Percentiles rank a stretch among this genome's conserved stretches.
These are phyloP conservation scores for Geotrichum candidum DNA, from an alignment of 1,139 yeast genomes.

Conservation along the genomic window DNA sequence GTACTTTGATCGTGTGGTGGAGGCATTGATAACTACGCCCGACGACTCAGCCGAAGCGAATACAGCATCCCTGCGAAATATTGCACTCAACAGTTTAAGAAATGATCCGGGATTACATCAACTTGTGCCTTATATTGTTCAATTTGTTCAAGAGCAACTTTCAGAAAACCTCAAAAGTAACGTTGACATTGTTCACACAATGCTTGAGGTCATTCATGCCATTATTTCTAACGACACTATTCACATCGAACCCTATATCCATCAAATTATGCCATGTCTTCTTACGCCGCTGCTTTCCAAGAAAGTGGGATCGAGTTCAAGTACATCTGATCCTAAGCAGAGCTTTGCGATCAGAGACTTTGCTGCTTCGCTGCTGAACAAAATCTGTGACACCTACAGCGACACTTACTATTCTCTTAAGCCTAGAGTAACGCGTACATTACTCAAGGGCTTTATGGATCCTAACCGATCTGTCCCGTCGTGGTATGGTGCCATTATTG, in stretches of 20 bases:
- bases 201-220: conserved; percentile 86
- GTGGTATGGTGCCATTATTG: conserved; percentile 85
- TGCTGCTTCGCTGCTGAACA: conserved; percentile 77
- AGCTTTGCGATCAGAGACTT: conserved; percentile 62
- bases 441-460: conserved; percentile 84
- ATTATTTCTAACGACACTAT: conserved; percentile 78
- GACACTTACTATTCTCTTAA: conserved; percentile 83
- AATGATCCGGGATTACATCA: conserved; percentile 97
- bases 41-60: conserved; percentile 42
- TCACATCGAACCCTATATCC: conserved; percentile 92
- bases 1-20: conserved; percentile 85
- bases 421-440: conserved; percentile 90
- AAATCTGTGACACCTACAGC: conserved; percentile 72
- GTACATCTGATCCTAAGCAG: conserved; percentile 32
- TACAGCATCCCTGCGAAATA: conserved; percentile 47
- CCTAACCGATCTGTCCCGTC: conserved; percentile 76
- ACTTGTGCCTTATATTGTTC: conserved; percentile 91
- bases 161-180: conserved; percentile 73
- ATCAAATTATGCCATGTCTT: conserved; percentile 92
- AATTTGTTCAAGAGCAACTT: conserved; percentile 91
- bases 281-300: conserved; percentile 85
- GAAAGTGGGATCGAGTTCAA: conserved; percentile 59
- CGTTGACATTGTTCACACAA: conserved; percentile 67
- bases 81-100: conserved; percentile 77
- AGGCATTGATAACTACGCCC: conserved; percentile 51